A percentile compares a stretch with the other conserved stretches of the same genome.
phyloP scores from a whole-genome alignment of 2,329 filamentous ascomycete species.

The Tetracladium maxilliforme region DNA sequence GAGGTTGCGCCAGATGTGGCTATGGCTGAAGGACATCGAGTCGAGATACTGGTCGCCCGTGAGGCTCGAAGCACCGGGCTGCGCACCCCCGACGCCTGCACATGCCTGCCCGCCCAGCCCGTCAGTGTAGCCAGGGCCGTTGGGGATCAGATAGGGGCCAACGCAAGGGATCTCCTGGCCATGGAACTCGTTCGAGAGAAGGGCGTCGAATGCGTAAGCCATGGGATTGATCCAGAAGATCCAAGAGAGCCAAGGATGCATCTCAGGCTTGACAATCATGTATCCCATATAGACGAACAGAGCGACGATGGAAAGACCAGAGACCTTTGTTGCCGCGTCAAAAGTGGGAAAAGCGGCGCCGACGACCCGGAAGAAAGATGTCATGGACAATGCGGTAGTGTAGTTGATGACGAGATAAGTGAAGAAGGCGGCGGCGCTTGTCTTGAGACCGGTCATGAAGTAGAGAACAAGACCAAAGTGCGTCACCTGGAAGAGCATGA shows the following conservation, averaged over 20 bases:
- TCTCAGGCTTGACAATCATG: neutral
- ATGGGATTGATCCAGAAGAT: neutral
- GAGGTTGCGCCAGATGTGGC: constrained; percentile 43
- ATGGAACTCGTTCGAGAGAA: neutral
- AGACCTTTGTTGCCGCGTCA: neutral
- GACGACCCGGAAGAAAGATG: neutral
- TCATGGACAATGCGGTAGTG: neutral
- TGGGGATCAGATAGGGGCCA: too few relatives aligned
- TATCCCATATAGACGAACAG: neutral
- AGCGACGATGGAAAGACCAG: neutral
- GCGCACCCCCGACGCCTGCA: constrained; percentile 40
- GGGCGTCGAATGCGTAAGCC: neutral
- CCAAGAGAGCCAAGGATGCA: neutral
- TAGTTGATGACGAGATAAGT: neutral
- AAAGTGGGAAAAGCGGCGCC: neutral
- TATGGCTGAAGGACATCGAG: constrained; percentile 35
- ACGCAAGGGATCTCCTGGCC: too few relatives aligned
- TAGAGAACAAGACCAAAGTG: too few relatives aligned
- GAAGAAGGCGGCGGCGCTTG: too few relatives aligned
- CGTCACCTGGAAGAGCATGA: constrained; percentile 43
- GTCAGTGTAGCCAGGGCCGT: too few relatives aligned
- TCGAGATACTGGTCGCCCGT: constrained; percentile 42
- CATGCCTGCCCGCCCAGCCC: constrained; percentile 35
- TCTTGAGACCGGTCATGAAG: too few relatives aligned
- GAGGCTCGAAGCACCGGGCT: constrained; percentile 28